These are phyloP conservation scores for Deinandra increscens DNA, from an alignment of 129 eudicot genomes.

Conservation along the genomic window DNA sequence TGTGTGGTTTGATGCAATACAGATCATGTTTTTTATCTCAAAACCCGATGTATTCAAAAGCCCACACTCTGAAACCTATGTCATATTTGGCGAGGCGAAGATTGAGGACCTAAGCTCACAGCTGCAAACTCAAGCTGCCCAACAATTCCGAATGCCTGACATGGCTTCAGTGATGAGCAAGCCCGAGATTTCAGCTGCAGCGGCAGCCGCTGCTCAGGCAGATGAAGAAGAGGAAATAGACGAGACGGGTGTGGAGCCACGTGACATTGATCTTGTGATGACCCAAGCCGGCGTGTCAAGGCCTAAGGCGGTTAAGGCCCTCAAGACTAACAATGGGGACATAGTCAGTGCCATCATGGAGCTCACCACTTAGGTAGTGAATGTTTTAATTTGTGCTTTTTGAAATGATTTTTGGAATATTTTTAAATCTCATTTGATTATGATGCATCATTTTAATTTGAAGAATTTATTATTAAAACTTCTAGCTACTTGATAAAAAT, in stretches of 20 bases:
- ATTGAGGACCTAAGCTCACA: constrained; percentile 89
- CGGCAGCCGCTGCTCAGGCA: constrained; percentile 35
- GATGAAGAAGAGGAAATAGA: constrained; percentile 90
- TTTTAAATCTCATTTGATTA: constrained; percentile 17
- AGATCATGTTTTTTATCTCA: constrained; percentile 83
- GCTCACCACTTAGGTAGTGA: constrained; percentile 56
- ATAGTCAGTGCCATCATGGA: constrained; percentile 91
- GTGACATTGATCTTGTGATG: constrained; percentile 77
- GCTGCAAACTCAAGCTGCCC: constrained; percentile 87
- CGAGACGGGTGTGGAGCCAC: constrained; percentile 65
- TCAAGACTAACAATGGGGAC: constrained; percentile 69
- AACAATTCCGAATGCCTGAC: constrained; percentile 83
- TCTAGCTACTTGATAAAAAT: constrained; percentile 21
- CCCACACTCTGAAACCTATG: constrained; percentile 83
- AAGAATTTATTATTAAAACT: constrained; percentile 19
- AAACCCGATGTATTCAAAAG: constrained; percentile 94
- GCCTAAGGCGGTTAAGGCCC: constrained; percentile 79
- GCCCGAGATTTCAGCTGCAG: constrained; percentile 50
- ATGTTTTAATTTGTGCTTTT: not conserved
- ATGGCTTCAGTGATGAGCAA: constrained; percentile 67
- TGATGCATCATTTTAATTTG: constrained; percentile 6
- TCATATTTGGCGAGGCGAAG: constrained; percentile 91
- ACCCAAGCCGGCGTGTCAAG: constrained; percentile 78
- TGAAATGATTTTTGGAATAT: constrained; percentile 23
- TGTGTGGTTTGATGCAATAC: constrained; percentile 10